Evolutionary conservation across 2,329 filamentous ascomycete species (phyloP).

Genomic region (Conoideocrella luteorostrata): DNA sequence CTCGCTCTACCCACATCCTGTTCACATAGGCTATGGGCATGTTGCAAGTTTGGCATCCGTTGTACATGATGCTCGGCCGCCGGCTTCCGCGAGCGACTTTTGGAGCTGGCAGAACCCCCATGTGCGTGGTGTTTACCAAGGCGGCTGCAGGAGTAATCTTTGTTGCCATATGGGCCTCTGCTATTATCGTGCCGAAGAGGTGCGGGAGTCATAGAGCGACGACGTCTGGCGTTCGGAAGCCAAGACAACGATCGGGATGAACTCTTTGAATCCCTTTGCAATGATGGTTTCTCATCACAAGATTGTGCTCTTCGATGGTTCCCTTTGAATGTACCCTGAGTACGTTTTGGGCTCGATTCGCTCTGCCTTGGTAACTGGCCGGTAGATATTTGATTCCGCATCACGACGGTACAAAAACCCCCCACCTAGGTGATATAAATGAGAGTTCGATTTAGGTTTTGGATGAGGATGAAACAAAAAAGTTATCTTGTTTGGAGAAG

Average conservation of each 20-base stretch:
- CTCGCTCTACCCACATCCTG: too few relatives aligned
- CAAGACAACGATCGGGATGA: conserved; percentile 12
- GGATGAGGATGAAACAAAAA: too few relatives aligned
- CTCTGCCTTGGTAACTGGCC: neutral
- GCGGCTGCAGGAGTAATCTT: too few relatives aligned
- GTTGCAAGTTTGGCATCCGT: too few relatives aligned
- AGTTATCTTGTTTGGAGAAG: too few relatives aligned
- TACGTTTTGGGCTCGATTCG: neutral
- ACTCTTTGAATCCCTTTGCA: neutral
- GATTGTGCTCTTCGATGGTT: neutral
- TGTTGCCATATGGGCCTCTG: conserved; percentile 32
- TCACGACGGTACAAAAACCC: neutral
- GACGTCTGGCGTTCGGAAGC: conserved; percentile 16
- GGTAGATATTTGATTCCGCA: neutral
- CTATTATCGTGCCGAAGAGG: conserved; percentile 31
- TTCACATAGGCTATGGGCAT: too few relatives aligned
- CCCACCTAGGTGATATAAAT: neutral
- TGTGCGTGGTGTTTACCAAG: too few relatives aligned
- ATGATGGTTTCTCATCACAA: neutral
- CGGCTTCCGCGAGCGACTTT: too few relatives aligned
- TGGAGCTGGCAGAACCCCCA: too few relatives aligned
- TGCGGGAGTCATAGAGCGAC: conserved; percentile 12
- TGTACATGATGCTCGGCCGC: too few relatives aligned
- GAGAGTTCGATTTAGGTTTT: too few relatives aligned
- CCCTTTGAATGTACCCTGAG: too few relatives aligned